Evolutionary conservation across 2,329 filamentous ascomycete species (phyloP).

Genomic region (Pseudopyricularia cyperi): DNA sequence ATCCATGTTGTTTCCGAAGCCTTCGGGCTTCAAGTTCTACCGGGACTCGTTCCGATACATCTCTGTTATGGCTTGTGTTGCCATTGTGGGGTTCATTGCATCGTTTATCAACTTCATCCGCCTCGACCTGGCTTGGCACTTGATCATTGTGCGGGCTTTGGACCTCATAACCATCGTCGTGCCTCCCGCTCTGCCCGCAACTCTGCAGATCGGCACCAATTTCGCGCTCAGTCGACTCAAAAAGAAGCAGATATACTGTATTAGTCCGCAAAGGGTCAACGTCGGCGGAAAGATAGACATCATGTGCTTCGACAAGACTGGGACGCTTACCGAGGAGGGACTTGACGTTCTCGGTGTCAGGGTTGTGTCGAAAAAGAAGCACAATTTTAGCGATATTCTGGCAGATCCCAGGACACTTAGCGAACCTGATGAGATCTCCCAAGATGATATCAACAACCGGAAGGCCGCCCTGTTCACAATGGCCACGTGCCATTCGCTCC

Average conservation of each 20-base stretch:
- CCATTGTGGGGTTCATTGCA: slow-evolving; percentile 72
- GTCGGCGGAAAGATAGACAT: slow-evolving; percentile 92
- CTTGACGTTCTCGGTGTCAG: slow-evolving; percentile 84
- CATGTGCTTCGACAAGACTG: slow-evolving; percentile 97
- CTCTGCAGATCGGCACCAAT: slow-evolving; percentile 89
- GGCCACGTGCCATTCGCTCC: slow-evolving; percentile 91
- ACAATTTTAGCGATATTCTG: slow-evolving; percentile 64
- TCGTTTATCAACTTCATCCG: slow-evolving; percentile 91
- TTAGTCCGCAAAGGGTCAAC: slow-evolving; percentile 93
- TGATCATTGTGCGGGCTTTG: slow-evolving; percentile 83
- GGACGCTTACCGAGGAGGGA: slow-evolving; percentile 94
- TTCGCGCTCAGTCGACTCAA: slow-evolving; percentile 83
- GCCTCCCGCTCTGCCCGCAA: slow-evolving; percentile 85
- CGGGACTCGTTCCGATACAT: slow-evolving; percentile 96
- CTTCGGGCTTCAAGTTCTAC: slow-evolving; percentile 97
- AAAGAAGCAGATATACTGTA: slow-evolving; percentile 88
- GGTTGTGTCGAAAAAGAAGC: slow-evolving; percentile 50
- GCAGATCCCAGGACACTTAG: slow-evolving; percentile 32
- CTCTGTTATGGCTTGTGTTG: slow-evolving; percentile 84
- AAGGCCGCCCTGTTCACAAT: slow-evolving; percentile 75
- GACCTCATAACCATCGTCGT: slow-evolving; percentile 98
- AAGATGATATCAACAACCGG: slow-evolving; percentile 19
- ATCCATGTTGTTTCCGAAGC: slow-evolving; percentile 97
- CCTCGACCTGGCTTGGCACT: slow-evolving; percentile 69
- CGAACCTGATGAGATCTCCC: slow-evolving; percentile 15